Evolutionary conservation across 2,329 filamentous ascomycete species (phyloP).

Genomic region (Bretziella fagacearum): DNA sequence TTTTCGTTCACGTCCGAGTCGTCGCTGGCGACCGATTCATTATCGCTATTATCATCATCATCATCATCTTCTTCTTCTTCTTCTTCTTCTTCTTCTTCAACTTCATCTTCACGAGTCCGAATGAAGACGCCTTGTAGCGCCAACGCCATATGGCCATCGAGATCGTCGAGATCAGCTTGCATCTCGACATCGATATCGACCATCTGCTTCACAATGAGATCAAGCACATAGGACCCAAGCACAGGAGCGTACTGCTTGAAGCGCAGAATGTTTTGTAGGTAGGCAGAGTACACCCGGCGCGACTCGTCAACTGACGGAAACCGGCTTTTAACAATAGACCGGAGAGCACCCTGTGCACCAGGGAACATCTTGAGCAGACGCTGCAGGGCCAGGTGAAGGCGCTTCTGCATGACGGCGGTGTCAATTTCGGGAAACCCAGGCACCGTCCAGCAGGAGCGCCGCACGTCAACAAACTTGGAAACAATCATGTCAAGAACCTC

Average conservation of each 20-base stretch:
- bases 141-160: slow-evolving; percentile 75
- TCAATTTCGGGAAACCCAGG: slow-evolving; percentile 41
- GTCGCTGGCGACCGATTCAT: slow-evolving; percentile 54
- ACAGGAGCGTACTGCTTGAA: slow-evolving; percentile 64
- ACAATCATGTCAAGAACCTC: slow-evolving; percentile 67
- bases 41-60: slow-evolving; percentile 47
- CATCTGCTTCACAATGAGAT: slow-evolving; percentile 67
- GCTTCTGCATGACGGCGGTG: slow-evolving; percentile 47
- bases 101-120: slow-evolving; percentile 25
- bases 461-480: slow-evolving; percentile 48
- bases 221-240: slow-evolving; percentile 62
- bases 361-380: slow-evolving; percentile 70
- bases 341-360: slow-evolving; percentile 53
- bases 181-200: slow-evolving; percentile 94
- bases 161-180: slow-evolving; percentile 79
- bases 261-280: slow-evolving; percentile 66
- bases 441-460: slow-evolving; percentile 30
- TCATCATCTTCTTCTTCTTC: slow-evolving; percentile 42
- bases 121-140: slow-evolving; percentile 29
- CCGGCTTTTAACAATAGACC: slow-evolving; percentile 45
- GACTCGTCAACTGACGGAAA: slow-evolving; percentile 67
- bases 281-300: slow-evolving; percentile 66
- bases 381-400: slow-evolving; percentile 59
- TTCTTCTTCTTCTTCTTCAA: slow-evolving; percentile 47
- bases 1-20: slow-evolving; percentile 46